A percentile compares a stretch with the other conserved stretches of the same genome.
Evolutionary conservation across 164 flowering plant genomes (phyloP).

Genomic region (Umbilicus rupestris): DNA sequence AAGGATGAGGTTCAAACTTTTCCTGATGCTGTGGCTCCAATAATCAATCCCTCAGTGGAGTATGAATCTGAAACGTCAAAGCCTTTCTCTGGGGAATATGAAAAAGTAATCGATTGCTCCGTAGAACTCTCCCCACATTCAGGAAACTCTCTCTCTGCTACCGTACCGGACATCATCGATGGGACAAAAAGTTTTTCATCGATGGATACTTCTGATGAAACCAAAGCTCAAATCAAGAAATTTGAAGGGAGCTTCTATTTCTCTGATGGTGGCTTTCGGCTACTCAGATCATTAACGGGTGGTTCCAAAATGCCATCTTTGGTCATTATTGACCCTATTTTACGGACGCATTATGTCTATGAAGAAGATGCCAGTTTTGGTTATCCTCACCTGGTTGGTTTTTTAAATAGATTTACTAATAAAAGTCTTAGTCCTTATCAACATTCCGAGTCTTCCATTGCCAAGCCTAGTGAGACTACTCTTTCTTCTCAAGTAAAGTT

Average conservation of each 20-base stretch:
- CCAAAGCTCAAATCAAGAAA: conserved; percentile 12
- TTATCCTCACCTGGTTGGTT: conserved; percentile 34
- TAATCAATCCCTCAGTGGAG: not conserved
- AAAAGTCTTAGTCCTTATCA: conserved; percentile 61
- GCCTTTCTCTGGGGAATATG: conserved; percentile 12
- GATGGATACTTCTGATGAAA: conserved; percentile 14
- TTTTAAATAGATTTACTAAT: conserved; percentile 48
- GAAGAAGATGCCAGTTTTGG: conserved; percentile 32
- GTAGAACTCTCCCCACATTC: conserved; percentile 13
- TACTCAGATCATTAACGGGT: conserved; percentile 52
- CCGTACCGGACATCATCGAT: conserved; percentile 15
- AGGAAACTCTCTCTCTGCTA: conserved; percentile 11
- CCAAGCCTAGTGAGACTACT: conserved; percentile 28
- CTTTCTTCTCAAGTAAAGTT: conserved; percentile 65
- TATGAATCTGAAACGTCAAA: not conserved
- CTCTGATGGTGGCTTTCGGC: conserved; percentile 56
- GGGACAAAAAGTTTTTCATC: conserved; percentile 15
- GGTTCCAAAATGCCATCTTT: conserved; percentile 48
- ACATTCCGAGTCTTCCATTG: conserved; percentile 33
- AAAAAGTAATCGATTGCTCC: conserved; percentile 9
- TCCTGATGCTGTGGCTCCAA: not conserved
- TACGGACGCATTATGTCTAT: conserved; percentile 53
- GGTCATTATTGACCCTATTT: conserved; percentile 67
- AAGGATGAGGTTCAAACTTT: conserved; percentile 3
- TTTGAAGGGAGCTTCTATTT: conserved; percentile 57